These are phyloP conservation scores for Trichocomaceae sp. DNA, from an alignment of 2,329 filamentous ascomycete genomes.

Conservation along the genomic window DNA sequence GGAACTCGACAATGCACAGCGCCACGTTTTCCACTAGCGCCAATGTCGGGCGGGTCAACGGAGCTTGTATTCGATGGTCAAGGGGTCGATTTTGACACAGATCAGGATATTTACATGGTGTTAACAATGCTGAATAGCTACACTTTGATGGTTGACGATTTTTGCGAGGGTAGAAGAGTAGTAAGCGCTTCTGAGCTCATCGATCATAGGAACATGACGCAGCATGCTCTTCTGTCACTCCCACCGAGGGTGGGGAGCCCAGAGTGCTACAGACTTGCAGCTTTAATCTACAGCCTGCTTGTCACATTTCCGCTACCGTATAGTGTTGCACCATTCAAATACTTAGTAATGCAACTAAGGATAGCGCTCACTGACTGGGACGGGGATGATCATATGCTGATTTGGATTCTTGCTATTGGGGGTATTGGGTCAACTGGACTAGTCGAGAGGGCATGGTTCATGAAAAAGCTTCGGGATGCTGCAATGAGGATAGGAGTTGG, in stretches of 20 bases:
- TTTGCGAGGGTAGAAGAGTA: not conserved
- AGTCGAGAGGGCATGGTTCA: constrained; percentile 1
- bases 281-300: constrained; percentile 1
- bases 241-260: not conserved
- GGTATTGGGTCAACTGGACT: not conserved
- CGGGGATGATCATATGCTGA: not conserved
- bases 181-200: not conserved
- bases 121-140: constrained; percentile 1
- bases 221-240: constrained; percentile 7
- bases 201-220: constrained; percentile 2
- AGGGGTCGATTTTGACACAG: not conserved
- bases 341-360: not conserved
- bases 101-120: not conserved
- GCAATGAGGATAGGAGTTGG: not conserved
- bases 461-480: constrained; percentile 1
- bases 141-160: not conserved
- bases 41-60: not conserved
- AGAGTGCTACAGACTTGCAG: constrained; percentile 3
- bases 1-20: not conserved
- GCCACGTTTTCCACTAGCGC: not conserved
- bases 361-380: not conserved
- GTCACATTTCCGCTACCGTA: constrained; percentile 5
- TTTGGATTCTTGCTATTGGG: not conserved
- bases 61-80: not conserved
- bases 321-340: constrained; percentile 3